Percentiles rank a stretch among this genome's conserved stretches.
phyloP scores from a whole-genome alignment of 148 eudicot genomes.

The Drosera capensis region DNA sequence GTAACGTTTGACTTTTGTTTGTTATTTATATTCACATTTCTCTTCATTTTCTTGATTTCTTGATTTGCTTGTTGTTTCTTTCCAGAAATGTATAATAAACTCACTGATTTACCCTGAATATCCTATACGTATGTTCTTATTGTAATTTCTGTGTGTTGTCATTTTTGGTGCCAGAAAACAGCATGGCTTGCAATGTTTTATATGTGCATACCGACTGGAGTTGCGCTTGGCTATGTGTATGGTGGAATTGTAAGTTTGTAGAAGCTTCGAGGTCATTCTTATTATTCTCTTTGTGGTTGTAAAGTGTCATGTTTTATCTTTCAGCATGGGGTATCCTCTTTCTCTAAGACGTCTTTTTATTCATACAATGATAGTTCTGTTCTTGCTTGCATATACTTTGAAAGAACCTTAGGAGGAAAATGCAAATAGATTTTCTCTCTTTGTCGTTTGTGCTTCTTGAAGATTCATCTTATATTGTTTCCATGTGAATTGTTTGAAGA shows the following conservation, averaged over 20 bases:
- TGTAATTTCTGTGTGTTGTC: not conserved
- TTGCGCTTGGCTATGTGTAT: constrained; percentile 75
- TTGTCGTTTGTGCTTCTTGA: no score
- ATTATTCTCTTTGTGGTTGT: not conserved
- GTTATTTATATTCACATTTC: no score
- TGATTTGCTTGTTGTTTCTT: not conserved
- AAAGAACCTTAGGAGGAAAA: no score
- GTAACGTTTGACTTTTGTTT: no score
- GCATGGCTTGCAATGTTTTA: constrained; percentile 86
- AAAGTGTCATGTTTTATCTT: not conserved
- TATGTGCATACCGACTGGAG: constrained; percentile 91
- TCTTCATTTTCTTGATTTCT: no score
- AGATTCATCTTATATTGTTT: no score
- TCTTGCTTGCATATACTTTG: no score
- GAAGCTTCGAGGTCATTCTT: not conserved
- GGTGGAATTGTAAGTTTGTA: constrained; percentile 62
- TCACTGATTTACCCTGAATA: constrained; percentile 1
- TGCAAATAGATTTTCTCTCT: no score
- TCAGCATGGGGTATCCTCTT: not conserved
- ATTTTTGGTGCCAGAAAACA: constrained; percentile 41
- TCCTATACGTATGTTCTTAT: not conserved
- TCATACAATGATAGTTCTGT: no score
- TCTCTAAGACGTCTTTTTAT: no score
- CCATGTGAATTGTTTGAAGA: no score
- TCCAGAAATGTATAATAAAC: not conserved